Base-by-base conservation (phyloP, 148 eudicot genomes). In the Heliosperma pusillum region DNA sequence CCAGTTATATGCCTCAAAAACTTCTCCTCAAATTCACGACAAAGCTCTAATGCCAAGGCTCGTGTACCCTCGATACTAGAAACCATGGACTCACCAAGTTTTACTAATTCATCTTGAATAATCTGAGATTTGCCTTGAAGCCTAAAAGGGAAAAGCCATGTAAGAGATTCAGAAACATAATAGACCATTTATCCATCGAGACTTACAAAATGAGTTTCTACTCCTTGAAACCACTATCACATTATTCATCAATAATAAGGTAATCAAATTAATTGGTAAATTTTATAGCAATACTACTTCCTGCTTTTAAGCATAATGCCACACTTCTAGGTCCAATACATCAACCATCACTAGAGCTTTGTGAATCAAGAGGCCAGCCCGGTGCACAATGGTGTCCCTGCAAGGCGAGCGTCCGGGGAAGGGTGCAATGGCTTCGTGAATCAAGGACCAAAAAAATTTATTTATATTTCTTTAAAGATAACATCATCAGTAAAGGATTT, bases 11-110 rank as follows among this genome's bases (percentile, higher is more conserved):
- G 97, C 80, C 87, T 90, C 75, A 95, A 86, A 85, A 95, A 95
- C 73, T 83, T 92, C 77, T 95, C 99, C 86, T 95, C 99, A 80
- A 95, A 95, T 80, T 95, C 99, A 68, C 99, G 97, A 85, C 99
- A 95, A 82, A 95, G 99, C 83, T 95, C 97, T 76, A 95, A 78
- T 1, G 99, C 99, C 85, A 95, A 85, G 73, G 99, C 99, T 83
- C 88, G 89, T 30, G 99, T 95, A 64, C 99, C 99, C 85, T 95
- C 99, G 59, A 90, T 40, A 75, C 97, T 95, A 77, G 81, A 78
- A 71, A 95, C 99, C 99, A 95, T 90, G 76, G 83, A 83, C 79
- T 92, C 99, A 62, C 99, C 99, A 85, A 95, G 92, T 85, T 88
- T 90, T 73, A 92, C 90, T 67, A 95, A 75, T 77, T 95, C 97